phyloP scores from a whole-genome alignment of 2,329 filamentous ascomycete genomes.

The Penicillium occitanis region DNA sequence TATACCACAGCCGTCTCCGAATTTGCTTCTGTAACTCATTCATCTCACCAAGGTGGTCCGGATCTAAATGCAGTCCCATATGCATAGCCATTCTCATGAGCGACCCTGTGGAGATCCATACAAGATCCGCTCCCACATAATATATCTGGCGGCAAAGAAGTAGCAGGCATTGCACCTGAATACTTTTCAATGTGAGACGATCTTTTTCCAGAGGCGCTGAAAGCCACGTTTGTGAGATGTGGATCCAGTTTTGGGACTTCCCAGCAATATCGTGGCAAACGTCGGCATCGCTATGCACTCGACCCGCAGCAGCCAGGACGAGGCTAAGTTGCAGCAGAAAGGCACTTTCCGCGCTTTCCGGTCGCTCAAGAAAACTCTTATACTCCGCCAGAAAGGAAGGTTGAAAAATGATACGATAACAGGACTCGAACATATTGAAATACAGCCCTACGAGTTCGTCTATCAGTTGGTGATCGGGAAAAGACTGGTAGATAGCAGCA shows the following conservation, averaged over 20 bases:
- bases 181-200: slow-evolving; percentile 26
- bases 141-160: slow-evolving; percentile 36
- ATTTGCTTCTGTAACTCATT: slow-evolving; percentile 29
- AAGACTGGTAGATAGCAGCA: slow-evolving; percentile 15
- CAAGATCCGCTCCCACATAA: slow-evolving; percentile 34
- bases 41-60: slow-evolving; percentile 24
- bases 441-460: slow-evolving; percentile 55
- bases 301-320: slow-evolving; percentile 57
- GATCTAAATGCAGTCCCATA: slow-evolving; percentile 37
- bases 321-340: slow-evolving; percentile 60
- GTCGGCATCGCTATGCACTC: slow-evolving; percentile 50
- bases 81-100: slow-evolving; percentile 34
- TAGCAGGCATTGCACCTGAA: slow-evolving; percentile 36
- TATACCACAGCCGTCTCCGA: slow-evolving; percentile 36
- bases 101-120: slow-evolving; percentile 37
- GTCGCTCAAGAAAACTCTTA: slow-evolving; percentile 49
- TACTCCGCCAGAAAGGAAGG: slow-evolving; percentile 59
- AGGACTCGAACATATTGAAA: slow-evolving; percentile 56
- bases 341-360: slow-evolving; percentile 32
- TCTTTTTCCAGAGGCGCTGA: slow-evolving; percentile 31
- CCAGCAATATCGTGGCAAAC: slow-evolving; percentile 46
- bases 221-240: slow-evolving; percentile 30
- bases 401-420: slow-evolving; percentile 57
- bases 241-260: slow-evolving; percentile 41
- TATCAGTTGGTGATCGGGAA: slow-evolving; percentile 23